Percentiles rank a stretch among this genome's conserved stretches.
phyloP scores from a whole-genome alignment of 345 rosid genomes.

The Viola odorata region DNA sequence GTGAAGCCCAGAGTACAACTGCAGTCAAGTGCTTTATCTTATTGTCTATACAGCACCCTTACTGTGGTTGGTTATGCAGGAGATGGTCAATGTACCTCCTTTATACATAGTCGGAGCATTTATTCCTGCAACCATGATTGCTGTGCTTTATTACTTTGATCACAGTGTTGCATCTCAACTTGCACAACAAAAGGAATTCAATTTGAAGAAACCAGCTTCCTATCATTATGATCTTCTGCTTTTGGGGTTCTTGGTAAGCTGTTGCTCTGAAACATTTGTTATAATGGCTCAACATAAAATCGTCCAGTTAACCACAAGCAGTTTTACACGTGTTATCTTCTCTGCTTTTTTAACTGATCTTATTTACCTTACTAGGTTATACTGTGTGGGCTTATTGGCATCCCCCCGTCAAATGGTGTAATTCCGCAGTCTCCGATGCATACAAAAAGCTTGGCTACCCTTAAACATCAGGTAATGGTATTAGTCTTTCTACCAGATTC shows the following conservation, averaged over 20 bases:
- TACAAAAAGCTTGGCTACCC: constrained; percentile 87
- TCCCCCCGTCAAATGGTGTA: constrained; percentile 96
- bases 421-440: constrained; percentile 99
- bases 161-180: constrained; percentile 95
- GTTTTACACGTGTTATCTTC: neutral
- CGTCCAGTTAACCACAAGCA: neutral
- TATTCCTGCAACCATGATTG: constrained; percentile 91
- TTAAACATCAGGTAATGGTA: constrained; percentile 73
- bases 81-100: constrained; percentile 75
- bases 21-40: neutral
- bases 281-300: neutral
- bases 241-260: constrained; percentile 72
- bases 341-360: neutral
- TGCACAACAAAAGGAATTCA: constrained; percentile 89
- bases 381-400: constrained; percentile 85
- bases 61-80: constrained; percentile 37
- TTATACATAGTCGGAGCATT: constrained; percentile 77
- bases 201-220: constrained; percentile 79
- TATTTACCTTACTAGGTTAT: constrained; percentile 44
- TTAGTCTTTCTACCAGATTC: neutral
- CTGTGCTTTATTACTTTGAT: constrained; percentile 90
- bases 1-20: constrained; percentile 22
- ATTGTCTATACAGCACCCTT: neutral
- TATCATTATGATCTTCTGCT: constrained; percentile 89
- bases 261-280: constrained; percentile 1